phyloP scores from a whole-genome alignment of 306 rosid species.

The Malus fusca region DNA sequence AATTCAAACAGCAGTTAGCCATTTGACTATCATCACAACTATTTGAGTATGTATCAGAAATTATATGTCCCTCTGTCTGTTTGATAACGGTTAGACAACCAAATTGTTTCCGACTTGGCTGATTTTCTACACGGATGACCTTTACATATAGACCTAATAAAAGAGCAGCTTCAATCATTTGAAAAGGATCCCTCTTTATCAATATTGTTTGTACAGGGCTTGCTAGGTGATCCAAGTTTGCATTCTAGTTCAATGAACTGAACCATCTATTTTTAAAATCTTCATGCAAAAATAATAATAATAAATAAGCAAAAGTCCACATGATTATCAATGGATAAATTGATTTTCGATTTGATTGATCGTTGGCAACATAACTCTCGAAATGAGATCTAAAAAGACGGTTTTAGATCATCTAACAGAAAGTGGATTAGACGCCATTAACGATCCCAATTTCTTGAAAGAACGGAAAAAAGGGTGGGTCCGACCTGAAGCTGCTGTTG shows the following conservation, averaged over 20 bases:
- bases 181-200: no score
- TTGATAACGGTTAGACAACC: neutral
- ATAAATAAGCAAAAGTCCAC: no score
- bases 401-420: neutral
- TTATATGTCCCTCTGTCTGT: neutral
- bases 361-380: neutral
- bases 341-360: neutral
- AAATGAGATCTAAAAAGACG: neutral
- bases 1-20: neutral
- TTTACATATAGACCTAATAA: no score
- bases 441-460: neutral
- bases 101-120: neutral
- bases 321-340: neutral
- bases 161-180: no score
- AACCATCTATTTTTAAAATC: neutral
- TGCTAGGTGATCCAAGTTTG: neutral
- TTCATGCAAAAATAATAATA: no score
- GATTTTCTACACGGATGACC: neutral
- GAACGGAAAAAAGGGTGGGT: no score
- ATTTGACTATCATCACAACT: neutral
- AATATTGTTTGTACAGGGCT: neutral
- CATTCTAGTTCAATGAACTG: neutral
- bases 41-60: neutral
- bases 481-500: neutral
- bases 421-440: neutral